Conservation (phyloP, 805 yeast species). For the Saccharomyces kudriavzevii region DNA sequence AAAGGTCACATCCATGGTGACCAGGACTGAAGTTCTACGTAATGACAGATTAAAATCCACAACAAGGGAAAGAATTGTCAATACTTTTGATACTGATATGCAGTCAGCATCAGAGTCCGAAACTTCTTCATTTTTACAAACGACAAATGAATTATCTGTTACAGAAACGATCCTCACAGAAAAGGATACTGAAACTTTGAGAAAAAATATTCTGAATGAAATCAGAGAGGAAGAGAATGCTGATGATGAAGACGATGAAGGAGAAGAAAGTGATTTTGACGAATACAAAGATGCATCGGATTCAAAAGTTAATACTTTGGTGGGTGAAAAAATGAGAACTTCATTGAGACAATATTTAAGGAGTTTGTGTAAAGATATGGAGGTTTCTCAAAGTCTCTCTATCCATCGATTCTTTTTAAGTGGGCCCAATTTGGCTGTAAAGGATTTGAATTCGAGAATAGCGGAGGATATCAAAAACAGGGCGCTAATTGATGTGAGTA, state of each 20-base stretch:
- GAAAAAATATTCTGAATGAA: neutral
- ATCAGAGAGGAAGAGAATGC: neutral
- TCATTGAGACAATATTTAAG: constrained; percentile 68
- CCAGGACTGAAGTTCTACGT: constrained; percentile 2
- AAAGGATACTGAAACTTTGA: neutral
- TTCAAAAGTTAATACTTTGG: constrained; percentile 30
- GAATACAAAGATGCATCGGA: constrained; percentile 22
- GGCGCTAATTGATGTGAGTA: constrained; percentile 50
- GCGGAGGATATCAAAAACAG: constrained; percentile 50
- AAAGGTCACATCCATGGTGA: constrained; percentile 26
- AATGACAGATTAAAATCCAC: constrained; percentile 3
- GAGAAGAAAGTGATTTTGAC: constrained; percentile 9
- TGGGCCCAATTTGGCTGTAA: constrained; percentile 31
- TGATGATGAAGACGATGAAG: constrained; percentile 7
- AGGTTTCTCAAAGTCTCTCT: constrained; percentile 44
- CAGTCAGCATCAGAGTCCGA: constrained; percentile 3
- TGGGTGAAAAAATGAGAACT: constrained; percentile 70
- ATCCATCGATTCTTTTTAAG: constrained; percentile 44
- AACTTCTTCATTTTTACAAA: neutral
- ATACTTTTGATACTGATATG: constrained; percentile 9
- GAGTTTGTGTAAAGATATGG: constrained; percentile 43
- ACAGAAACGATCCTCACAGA: neutral
- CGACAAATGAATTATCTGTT: neutral
- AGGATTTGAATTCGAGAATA: constrained; percentile 36
- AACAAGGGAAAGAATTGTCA: constrained; percentile 14